Percentiles rank a stretch among this genome's conserved stretches.
Evolutionary conservation across 257 asterid species (phyloP).

Genomic region (Solanum dulcamara): DNA sequence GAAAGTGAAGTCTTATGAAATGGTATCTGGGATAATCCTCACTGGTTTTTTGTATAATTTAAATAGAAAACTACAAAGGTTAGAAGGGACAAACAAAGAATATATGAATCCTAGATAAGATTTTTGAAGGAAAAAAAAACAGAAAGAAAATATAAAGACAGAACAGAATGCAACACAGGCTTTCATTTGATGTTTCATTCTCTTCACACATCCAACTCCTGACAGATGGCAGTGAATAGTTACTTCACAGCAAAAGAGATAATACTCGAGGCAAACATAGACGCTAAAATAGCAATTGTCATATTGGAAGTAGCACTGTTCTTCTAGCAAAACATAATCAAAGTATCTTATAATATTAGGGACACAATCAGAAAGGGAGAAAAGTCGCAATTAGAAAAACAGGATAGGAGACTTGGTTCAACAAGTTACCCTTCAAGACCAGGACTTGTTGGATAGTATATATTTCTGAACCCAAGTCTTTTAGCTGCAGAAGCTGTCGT

Average conservation of each 20-base stretch:
- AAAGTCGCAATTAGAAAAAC: not conserved
- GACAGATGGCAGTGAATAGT: not conserved
- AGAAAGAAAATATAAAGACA: not conserved
- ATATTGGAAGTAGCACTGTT: not conserved
- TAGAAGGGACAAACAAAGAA: not conserved
- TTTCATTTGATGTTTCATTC: not conserved
- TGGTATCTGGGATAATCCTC: not conserved
- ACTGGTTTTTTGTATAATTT: not conserved
- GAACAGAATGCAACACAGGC: not conserved
- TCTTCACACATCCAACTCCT: not conserved
- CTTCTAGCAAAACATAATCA: not conserved
- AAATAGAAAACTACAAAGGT: not conserved
- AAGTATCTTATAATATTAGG: not conserved
- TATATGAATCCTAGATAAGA: not conserved
- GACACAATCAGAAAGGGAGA: not conserved
- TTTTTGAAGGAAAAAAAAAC: not conserved
- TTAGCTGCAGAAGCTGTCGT: slow-evolving; percentile 76
- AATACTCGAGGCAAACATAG: not conserved
- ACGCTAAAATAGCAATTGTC: not conserved
- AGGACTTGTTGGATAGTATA: slow-evolving; percentile 58
- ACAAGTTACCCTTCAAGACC: slow-evolving; percentile 65
- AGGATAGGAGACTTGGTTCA: not conserved
- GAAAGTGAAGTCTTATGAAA: not conserved
- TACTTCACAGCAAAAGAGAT: not conserved
- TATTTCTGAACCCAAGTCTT: slow-evolving; percentile 44